Evolutionary conservation across 2,329 filamentous ascomycete species (phyloP).

Genomic region (Fusarium annulatum): DNA sequence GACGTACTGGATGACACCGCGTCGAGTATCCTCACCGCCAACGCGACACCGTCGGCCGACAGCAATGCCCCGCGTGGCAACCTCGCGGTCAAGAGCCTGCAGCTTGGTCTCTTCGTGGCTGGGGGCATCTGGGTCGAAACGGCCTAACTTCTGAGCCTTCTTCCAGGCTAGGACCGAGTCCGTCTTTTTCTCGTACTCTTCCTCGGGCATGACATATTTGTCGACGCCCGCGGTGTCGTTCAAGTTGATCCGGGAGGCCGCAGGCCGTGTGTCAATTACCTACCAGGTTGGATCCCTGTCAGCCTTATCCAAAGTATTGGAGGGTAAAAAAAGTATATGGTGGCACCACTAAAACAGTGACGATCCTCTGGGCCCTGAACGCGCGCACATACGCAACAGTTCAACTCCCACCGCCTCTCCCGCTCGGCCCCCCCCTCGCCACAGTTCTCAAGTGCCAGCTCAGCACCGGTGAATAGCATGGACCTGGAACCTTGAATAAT

Average conservation of each 20-base stretch:
- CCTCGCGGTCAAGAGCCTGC: conserved; percentile 74
- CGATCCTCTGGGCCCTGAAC: conserved; percentile 15
- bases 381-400: neutral
- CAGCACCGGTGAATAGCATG: conserved; percentile 14
- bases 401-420: conserved; percentile 36
- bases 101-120: conserved; percentile 78
- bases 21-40: conserved; percentile 73
- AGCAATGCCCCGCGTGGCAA: conserved; percentile 74
- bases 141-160: conserved; percentile 91
- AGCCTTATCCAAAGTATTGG: conserved; percentile 44
- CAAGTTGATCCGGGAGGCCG: conserved; percentile 80
- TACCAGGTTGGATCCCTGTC: conserved; percentile 54
- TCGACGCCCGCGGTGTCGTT: conserved; percentile 83
- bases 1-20: conserved; percentile 77
- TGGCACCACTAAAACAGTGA: conserved; percentile 22
- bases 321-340: conserved; percentile 20
- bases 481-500: conserved; percentile 22
- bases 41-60: conserved; percentile 73
- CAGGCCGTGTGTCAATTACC: conserved; percentile 84
- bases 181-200: conserved; percentile 85
- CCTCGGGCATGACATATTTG: conserved; percentile 89
- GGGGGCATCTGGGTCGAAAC: conserved; percentile 89
- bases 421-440: conserved; percentile 30
- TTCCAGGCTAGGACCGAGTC: conserved; percentile 97
- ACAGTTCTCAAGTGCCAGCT: conserved; percentile 22